Conservation (phyloP, 2,329 filamentous ascomycete species). For the Amauroascus niger region DNA sequence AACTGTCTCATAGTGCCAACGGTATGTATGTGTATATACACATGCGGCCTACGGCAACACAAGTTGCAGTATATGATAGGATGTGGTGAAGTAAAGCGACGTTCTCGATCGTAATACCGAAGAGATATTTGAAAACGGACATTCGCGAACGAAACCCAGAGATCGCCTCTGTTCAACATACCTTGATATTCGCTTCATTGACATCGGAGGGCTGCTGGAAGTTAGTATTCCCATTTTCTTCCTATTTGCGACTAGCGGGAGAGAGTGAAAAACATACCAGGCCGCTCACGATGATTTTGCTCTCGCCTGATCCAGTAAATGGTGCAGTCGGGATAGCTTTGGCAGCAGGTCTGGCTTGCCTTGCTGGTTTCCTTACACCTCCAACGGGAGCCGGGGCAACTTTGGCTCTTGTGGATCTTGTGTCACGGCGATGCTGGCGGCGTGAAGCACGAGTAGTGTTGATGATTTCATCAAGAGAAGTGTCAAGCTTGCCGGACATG, state of each 20-base stretch:
- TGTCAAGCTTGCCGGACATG: constrained; percentile 93
- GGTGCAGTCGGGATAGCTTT: constrained; percentile 56
- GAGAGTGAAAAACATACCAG: constrained; percentile 56
- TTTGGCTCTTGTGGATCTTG: constrained; percentile 21
- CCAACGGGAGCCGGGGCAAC: constrained; percentile 61
- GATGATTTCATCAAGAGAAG: constrained; percentile 96
- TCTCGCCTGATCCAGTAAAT: constrained; percentile 56
- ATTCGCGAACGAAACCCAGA: constrained; percentile 64
- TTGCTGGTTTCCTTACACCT: constrained; percentile 72
- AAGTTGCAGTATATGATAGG: neutral
- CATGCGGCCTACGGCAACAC: constrained; percentile 2
- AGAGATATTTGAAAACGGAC: constrained; percentile 35
- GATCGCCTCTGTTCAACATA: constrained; percentile 88
- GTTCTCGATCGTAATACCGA: constrained; percentile 30
- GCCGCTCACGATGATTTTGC: constrained; percentile 98
- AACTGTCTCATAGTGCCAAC: constrained; percentile 3
- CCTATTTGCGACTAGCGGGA: neutral
- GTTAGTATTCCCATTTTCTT: constrained; percentile 40
- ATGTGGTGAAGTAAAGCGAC: constrained; percentile 26
- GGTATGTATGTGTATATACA: constrained; percentile 20
- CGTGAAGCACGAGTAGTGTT: constrained; percentile 56
- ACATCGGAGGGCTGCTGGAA: constrained; percentile 75
- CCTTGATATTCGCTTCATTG: constrained; percentile 96
- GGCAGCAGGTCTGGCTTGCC: constrained; percentile 33
- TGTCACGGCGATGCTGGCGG: constrained; percentile 38